Evolutionary conservation across 148 eudicot species (phyloP).

Genomic region (Amaranthus hypochondriacus): DNA sequence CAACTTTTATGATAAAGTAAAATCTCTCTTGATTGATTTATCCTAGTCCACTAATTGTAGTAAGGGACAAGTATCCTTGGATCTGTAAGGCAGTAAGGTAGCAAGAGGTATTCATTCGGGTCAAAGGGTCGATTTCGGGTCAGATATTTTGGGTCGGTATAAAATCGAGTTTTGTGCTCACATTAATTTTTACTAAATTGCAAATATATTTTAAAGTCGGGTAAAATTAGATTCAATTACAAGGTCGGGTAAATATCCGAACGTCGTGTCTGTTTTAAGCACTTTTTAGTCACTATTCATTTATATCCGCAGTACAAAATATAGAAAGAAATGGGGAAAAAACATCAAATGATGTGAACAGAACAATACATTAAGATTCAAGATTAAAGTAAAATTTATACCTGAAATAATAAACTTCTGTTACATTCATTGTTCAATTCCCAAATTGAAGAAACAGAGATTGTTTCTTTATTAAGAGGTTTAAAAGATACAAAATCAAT

Average conservation of each 20-base stretch:
- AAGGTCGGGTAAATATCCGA: no score
- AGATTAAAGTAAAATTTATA: not conserved
- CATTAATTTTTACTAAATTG: no score
- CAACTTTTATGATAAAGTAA: not conserved
- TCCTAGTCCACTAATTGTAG: not conserved
- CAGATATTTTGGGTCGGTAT: no score
- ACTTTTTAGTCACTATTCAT: no score
- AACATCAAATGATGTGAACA: not conserved
- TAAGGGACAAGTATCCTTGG: not conserved
- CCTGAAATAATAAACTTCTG: not conserved
- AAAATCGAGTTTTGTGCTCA: no score
- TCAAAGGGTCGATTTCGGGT: no score
- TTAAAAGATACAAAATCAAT: conserved; percentile 29
- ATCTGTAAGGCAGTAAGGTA: not conserved
- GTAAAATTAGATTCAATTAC: no score
- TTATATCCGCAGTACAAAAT: no score
- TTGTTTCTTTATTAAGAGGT: conserved; percentile 20
- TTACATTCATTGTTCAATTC: not conserved
- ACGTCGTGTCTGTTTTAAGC: no score
- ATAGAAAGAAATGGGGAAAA: no score
- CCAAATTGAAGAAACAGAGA: not conserved
- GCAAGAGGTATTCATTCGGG: no score
- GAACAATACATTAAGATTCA: not conserved
- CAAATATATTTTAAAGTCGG: no score
- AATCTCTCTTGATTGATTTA: not conserved